These are phyloP conservation scores for Millerago galiae DNA, from an alignment of 805 yeast species.

Conservation along the genomic window DNA sequence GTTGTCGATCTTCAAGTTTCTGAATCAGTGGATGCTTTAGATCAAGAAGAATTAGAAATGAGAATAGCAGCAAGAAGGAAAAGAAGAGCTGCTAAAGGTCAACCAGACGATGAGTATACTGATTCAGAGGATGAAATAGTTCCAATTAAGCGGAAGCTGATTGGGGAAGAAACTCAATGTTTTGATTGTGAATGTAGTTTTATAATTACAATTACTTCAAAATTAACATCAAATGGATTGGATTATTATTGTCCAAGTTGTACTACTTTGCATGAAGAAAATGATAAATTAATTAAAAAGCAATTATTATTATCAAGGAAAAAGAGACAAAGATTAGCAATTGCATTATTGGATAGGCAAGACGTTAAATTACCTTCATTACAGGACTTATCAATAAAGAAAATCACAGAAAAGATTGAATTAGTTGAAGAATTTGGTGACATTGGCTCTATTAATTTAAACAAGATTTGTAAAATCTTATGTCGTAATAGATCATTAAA, in stretches of 20 bases:
- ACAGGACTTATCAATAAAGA: slow-evolving; percentile 74
- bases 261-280: slow-evolving; percentile 35
- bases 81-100: slow-evolving; percentile 31
- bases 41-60: slow-evolving; percentile 27
- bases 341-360: slow-evolving; percentile 71
- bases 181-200: slow-evolving; percentile 56
- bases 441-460: slow-evolving; percentile 67
- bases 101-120: slow-evolving; percentile 30
- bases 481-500: slow-evolving; percentile 78
- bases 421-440: slow-evolving; percentile 83
- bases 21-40: slow-evolving; percentile 22
- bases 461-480: slow-evolving; percentile 67
- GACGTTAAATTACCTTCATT: slow-evolving; percentile 59
- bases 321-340: slow-evolving; percentile 73
- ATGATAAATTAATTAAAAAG: slow-evolving; percentile 38
- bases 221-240: slow-evolving; percentile 36
- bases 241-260: slow-evolving; percentile 69
- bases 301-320: slow-evolving; percentile 63
- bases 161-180: slow-evolving; percentile 55
- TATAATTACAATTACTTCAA: slow-evolving; percentile 60
- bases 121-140: slow-evolving; percentile 27
- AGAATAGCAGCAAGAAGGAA: slow-evolving; percentile 36
- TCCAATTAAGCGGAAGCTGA: slow-evolving; percentile 24
- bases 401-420: slow-evolving; percentile 59
- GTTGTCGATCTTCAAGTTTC: slow-evolving; percentile 17